These are phyloP conservation scores for Hanseniaspora uvarum DNA, from an alignment of 1,139 yeast species.

Conservation along the genomic window DNA sequence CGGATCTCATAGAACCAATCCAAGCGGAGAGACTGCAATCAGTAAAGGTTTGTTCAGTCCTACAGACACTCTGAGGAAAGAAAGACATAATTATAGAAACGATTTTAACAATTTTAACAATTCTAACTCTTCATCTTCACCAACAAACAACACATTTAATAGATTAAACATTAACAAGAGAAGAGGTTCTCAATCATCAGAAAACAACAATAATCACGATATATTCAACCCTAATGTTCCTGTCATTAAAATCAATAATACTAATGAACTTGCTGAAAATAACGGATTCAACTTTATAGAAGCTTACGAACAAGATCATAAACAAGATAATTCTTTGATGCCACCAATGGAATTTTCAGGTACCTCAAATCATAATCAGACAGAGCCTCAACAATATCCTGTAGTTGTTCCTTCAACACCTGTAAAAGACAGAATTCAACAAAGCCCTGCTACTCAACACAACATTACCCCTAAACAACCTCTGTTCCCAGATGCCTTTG, in stretches of 20 bases:
- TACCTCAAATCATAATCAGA: slow-evolving; percentile 20
- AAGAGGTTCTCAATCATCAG: slow-evolving; percentile 1
- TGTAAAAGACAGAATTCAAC: not conserved
- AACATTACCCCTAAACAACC: slow-evolving; percentile 21
- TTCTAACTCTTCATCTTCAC: slow-evolving; percentile 7
- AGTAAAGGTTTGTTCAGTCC: slow-evolving; percentile 18
- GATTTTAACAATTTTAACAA: slow-evolving; percentile 20
- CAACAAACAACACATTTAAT: slow-evolving; percentile 1
- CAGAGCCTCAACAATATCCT: slow-evolving; percentile 19
- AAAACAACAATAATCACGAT: not conserved
- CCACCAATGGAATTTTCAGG: slow-evolving; percentile 16
- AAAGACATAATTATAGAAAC: slow-evolving; percentile 17
- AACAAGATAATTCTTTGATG: slow-evolving; percentile 16
- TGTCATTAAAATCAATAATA: not conserved
- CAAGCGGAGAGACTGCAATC: slow-evolving; percentile 16
- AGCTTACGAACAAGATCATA: slow-evolving; percentile 9
- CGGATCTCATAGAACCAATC: not conserved
- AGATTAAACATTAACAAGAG: not conserved
- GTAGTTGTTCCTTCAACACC: slow-evolving; percentile 19
- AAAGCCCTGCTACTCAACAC: slow-evolving; percentile 21
- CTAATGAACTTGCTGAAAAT: not conserved
- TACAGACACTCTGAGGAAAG: slow-evolving; percentile 17
- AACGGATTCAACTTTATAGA: slow-evolving; percentile 10
- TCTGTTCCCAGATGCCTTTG: slow-evolving; percentile 8
- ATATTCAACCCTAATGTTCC: slow-evolving; percentile 1